phyloP scores from a whole-genome alignment of 768 basidiomycete species.

The Macrocybe gigantea region DNA sequence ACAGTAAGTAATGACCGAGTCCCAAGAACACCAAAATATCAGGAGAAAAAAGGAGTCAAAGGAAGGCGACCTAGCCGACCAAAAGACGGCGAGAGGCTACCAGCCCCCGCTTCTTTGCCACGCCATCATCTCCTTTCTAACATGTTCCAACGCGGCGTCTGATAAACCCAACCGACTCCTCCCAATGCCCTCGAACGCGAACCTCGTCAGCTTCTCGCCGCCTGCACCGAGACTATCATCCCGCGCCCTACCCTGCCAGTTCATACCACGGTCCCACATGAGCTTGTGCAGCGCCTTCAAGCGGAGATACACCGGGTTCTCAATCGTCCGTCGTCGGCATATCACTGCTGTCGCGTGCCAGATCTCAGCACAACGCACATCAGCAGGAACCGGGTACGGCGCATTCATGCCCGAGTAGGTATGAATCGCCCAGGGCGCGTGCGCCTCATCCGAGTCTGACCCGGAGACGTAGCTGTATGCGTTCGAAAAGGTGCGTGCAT shows the following conservation, averaged over 20 bases:
- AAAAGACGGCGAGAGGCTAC: no score
- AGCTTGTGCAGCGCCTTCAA: constrained; percentile 58
- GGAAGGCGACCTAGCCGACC: no score
- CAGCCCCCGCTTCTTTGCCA: no score
- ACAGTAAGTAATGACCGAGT: no score
- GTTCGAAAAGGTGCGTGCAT: neutral
- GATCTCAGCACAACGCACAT: neutral
- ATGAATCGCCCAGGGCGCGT: neutral
- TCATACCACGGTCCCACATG: constrained; percentile 33
- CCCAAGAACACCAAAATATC: no score
- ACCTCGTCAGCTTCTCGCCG: constrained; percentile 48
- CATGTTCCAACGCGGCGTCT: no score
- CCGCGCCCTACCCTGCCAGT: constrained; percentile 42
- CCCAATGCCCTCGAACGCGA: constrained; percentile 61
- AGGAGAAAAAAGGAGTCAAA: no score
- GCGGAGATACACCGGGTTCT: constrained; percentile 55
- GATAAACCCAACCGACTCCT: constrained; percentile 36
- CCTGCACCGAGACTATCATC: constrained; percentile 50
- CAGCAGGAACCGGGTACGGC: neutral
- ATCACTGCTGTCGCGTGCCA: constrained; percentile 4
- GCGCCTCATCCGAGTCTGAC: neutral
- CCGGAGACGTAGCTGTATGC: neutral
- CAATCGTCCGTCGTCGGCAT: constrained; percentile 49
- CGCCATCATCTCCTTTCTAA: no score
- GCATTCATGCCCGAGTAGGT: neutral